These are phyloP conservation scores for Fraxinus platypoda DNA, from an alignment of 305 asterid species.

Conservation along the genomic window DNA sequence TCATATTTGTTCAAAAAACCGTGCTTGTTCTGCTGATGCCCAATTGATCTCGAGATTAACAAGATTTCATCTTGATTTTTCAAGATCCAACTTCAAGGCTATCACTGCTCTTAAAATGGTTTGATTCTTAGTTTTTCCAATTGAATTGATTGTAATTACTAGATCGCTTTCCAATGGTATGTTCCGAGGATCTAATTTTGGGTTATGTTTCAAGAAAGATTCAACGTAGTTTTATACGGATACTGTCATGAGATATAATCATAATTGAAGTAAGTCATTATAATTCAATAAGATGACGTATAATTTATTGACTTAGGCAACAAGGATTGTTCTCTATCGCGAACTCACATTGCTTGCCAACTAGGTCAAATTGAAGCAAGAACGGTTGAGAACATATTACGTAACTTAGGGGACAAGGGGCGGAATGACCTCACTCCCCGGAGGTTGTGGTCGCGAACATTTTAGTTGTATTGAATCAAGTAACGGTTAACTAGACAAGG, in stretches of 20 bases:
- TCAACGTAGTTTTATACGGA: too few relatives aligned
- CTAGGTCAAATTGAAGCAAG: not conserved
- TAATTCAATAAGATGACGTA: not conserved
- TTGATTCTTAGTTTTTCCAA: not conserved
- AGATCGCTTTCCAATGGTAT: not conserved
- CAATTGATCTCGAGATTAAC: not conserved
- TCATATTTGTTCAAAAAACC: too few relatives aligned
- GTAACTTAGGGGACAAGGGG: not conserved
- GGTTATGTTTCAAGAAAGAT: not conserved
- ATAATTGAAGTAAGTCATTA: not conserved
- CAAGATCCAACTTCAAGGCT: not conserved
- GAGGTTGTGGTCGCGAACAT: not conserved
- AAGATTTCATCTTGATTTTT: not conserved
- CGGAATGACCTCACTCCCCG: not conserved
- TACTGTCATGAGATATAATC: too few relatives aligned
- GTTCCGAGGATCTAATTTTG: not conserved
- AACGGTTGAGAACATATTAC: too few relatives aligned
- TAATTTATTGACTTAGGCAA: not conserved
- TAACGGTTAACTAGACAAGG: not conserved
- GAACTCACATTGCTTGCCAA: not conserved
- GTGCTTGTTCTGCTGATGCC: not conserved
- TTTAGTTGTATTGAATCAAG: not conserved
- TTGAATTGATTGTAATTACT: not conserved
- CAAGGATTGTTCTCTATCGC: not conserved
- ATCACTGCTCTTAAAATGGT: not conserved